Evolutionary conservation across 169 alveolate genomes (phyloP).

Genomic region (Plasmodium cynomolgi): DNA sequence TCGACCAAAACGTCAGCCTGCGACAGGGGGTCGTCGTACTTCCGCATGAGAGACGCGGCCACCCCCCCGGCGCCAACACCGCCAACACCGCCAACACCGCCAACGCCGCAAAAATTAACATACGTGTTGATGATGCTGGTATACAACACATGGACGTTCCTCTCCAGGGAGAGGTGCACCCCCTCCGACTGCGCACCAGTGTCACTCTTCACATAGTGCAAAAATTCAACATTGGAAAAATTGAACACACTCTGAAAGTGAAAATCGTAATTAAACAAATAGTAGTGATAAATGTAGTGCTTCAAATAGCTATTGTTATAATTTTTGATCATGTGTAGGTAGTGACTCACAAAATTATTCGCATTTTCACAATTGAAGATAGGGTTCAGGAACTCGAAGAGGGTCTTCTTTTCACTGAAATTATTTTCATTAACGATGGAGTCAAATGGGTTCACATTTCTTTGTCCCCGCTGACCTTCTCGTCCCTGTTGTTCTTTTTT

Average conservation of each 20-base stretch:
- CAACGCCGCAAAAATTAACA: constrained; percentile 26
- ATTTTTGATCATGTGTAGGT: constrained; percentile 25
- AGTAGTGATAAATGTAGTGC: constrained; percentile 64
- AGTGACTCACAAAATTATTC: constrained; percentile 50
- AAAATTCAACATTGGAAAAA: constrained; percentile 41
- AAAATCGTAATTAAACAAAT: constrained; percentile 63
- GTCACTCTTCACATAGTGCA: constrained; percentile 59
- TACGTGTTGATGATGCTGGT: constrained; percentile 58
- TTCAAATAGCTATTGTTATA: constrained; percentile 60
- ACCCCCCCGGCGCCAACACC: neutral
- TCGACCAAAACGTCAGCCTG: neutral
- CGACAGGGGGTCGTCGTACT: neutral
- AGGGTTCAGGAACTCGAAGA: constrained; percentile 56
- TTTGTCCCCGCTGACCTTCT: neutral
- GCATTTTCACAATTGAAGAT: constrained; percentile 44
- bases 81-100: neutral
- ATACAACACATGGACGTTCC: constrained; percentile 16
- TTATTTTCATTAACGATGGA: constrained; percentile 29
- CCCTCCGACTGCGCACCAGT: neutral
- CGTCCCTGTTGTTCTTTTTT: neutral
- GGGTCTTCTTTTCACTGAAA: constrained; percentile 29
- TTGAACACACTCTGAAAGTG: constrained; percentile 48
- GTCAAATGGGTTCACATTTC: neutral
- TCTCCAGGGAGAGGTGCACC: neutral
- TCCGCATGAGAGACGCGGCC: neutral